Evolutionary conservation across 1,284 basidiomycete species (phyloP).

Genomic region (Takashimella tepidaria): DNA sequence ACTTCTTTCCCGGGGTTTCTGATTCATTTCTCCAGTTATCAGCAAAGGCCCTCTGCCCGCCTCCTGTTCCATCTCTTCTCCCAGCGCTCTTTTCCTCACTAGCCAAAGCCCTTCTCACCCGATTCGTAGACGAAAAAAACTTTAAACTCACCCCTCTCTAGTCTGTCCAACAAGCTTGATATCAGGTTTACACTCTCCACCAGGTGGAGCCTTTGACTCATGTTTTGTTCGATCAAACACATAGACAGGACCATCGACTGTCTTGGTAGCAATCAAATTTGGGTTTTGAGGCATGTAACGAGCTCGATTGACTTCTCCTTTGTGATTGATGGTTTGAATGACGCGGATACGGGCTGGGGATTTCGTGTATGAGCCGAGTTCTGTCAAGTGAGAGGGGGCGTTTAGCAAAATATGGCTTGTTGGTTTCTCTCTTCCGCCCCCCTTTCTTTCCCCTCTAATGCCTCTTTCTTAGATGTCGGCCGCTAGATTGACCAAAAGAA

Average conservation of each 20-base stretch:
- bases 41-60: no score
- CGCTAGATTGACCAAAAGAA: no score
- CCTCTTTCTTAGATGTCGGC: no score
- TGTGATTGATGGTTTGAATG: conserved; percentile 92
- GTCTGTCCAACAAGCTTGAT: conserved; percentile 84
- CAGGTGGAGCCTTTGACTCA: conserved; percentile 80
- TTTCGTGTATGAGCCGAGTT: conserved; percentile 79
- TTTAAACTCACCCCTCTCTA: conserved; percentile 72
- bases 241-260: conserved; percentile 82
- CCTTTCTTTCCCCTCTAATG: no score
- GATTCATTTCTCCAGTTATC: no score
- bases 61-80: neutral
- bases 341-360: conserved; percentile 75
- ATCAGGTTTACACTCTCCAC: conserved; percentile 81
- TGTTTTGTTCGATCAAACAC: conserved; percentile 98
- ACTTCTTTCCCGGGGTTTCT: no score
- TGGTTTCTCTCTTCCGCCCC: no score
- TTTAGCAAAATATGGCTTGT: no score
- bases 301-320: conserved; percentile 93
- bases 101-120: no score
- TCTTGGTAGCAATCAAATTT: conserved; percentile 92
- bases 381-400: conserved; percentile 38
- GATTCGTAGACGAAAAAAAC: no score
- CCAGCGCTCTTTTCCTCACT: no score
- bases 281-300: conserved; percentile 99